Base-by-base conservation (phyloP, 2,329 filamentous ascomycete genomes). In the Beauveria sp. region DNA sequence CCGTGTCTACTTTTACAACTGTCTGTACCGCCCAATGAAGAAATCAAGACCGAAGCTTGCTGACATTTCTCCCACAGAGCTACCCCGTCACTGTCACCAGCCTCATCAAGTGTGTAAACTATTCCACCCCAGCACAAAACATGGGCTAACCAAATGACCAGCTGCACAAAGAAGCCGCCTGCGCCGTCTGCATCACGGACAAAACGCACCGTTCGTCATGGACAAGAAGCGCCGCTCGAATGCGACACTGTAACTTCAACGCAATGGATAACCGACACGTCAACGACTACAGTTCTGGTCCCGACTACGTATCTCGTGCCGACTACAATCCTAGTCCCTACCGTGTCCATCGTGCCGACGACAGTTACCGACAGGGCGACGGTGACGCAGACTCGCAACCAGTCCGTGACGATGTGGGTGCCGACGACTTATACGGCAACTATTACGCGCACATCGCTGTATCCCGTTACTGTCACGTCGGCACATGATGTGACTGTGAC, bases 71-170 rank as follows among this genome's bases (percentile, higher is more conserved):
- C 8, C 14, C n/a, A 4, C n/a, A 65, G 64, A 64, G 63, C 9
- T 65, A 64, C 40, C 64, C 64, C 1, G 61, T 63, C 28, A 64
- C 63, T 0, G 31, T 57, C 6, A 63, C 61, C 1, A 60, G 48
- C 4, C 52, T 57, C 4, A 43, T 65, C 49, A 62, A 65, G 64
- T 65, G 16, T 22, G 14, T 16, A 12, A 7, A 6, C 10, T 46
- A 14, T 14, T 16, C 6, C 26, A 20, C 10, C 31, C 16, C 43
- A 9, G 5, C 10, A 14, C 24, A 18, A 20, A 14, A 8, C 24
- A 43, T 7, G 1, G 10, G 46, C 51, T 61, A 43, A 63, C 28
- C 28, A 28, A 48, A 3, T 26, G 8, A 5, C 1, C 22, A 62
- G 45, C 46, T 60, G 49, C 49, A 62, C 61, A 12, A 61, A 54